phyloP scores from a whole-genome alignment of 2,329 filamentous ascomycete species.

The Beauveria bassiana region DNA sequence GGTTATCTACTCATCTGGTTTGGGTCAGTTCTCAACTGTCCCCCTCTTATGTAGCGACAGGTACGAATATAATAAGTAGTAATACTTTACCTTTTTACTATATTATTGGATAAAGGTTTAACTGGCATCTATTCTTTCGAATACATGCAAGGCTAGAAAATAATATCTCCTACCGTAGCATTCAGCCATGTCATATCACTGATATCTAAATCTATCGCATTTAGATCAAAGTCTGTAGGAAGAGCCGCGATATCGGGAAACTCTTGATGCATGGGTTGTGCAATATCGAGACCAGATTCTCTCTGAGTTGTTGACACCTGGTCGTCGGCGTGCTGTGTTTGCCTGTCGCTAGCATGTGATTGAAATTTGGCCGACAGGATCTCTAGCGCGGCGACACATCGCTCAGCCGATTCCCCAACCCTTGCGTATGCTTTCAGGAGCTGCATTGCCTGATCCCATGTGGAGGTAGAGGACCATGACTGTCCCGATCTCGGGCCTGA shows the following conservation, averaged over 20 bases:
- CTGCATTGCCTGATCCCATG: constrained; percentile 6
- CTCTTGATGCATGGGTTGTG: not conserved
- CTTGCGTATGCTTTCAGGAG: constrained; percentile 5
- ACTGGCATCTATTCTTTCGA: not conserved
- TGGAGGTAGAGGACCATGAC: not conserved
- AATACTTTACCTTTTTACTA: not conserved
- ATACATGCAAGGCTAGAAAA: not conserved
- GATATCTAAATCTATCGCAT: not conserved
- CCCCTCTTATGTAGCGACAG: not conserved
- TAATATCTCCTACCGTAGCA: not conserved
- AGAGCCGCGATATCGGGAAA: not conserved
- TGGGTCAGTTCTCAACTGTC: not conserved
- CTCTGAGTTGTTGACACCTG: not conserved
- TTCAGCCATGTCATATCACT: not conserved
- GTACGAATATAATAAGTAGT: not conserved
- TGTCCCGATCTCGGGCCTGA: not conserved
- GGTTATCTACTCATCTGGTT: not conserved
- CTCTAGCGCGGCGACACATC: constrained; percentile 5
- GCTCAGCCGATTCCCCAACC: constrained; percentile 10
- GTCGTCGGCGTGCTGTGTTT: not conserved
- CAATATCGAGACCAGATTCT: not conserved
- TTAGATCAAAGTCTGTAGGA: not conserved
- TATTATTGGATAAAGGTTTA: not conserved
- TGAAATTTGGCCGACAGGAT: constrained; percentile 6
- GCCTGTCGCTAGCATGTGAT: not conserved